These are phyloP conservation scores for Begonia peltatifolia DNA, from an alignment of 306 rosid species.

Conservation along the genomic window DNA sequence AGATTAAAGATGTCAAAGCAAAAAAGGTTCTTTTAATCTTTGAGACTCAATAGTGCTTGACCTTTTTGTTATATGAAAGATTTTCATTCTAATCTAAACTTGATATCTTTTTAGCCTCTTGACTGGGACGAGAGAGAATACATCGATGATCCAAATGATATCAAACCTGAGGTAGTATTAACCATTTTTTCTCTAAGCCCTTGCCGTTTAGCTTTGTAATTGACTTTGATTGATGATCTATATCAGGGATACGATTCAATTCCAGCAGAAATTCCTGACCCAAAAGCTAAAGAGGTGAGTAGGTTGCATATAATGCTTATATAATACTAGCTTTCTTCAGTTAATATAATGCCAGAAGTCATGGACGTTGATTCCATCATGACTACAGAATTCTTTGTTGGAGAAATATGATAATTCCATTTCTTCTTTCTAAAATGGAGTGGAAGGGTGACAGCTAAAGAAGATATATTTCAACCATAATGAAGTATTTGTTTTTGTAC, in stretches of 20 bases:
- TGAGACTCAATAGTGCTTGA: neutral
- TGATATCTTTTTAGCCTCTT: slow-evolving; percentile 44
- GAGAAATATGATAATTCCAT: too few relatives aligned
- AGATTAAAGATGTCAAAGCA: slow-evolving; percentile 66
- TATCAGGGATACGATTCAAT: slow-evolving; percentile 75
- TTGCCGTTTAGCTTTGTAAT: neutral
- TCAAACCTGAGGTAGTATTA: slow-evolving; percentile 60
- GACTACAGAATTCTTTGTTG: neutral
- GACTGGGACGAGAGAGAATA: slow-evolving; percentile 94
- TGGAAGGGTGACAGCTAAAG: too few relatives aligned
- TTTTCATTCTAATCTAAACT: neutral
- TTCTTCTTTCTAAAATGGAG: too few relatives aligned
- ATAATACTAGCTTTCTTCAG: too few relatives aligned
- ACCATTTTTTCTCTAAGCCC: neutral
- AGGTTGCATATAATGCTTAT: neutral
- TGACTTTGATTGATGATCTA: slow-evolving; percentile 2
- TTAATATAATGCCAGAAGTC: neutral
- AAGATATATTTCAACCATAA: too few relatives aligned
- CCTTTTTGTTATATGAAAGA: neutral
- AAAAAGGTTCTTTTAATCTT: slow-evolving; percentile 26
- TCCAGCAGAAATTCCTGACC: slow-evolving; percentile 82
- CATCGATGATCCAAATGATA: slow-evolving; percentile 62
- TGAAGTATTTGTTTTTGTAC: too few relatives aligned
- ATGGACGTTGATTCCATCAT: neutral
- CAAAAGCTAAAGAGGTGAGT: slow-evolving; percentile 62